These are phyloP conservation scores for Aspergillus japonicus DNA, from an alignment of 2,329 filamentous ascomycete species.

Conservation along the genomic window DNA sequence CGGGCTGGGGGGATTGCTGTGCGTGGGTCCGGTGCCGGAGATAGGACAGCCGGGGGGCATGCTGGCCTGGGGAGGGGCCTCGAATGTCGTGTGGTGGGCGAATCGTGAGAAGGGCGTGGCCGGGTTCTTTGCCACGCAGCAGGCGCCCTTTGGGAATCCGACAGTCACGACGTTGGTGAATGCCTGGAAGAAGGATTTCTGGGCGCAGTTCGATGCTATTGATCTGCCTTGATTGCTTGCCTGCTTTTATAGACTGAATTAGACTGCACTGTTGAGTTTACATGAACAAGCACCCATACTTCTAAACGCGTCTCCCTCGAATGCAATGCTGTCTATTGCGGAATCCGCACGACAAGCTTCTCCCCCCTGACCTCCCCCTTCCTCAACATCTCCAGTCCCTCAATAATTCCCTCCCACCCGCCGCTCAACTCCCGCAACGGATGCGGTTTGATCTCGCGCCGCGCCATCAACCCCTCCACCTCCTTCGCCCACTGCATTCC, in stretches of 20 bases:
- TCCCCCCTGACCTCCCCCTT: neutral
- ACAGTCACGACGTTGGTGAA: constrained; percentile 6
- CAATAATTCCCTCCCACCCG: neutral
- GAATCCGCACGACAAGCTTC: neutral
- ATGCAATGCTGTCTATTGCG: neutral
- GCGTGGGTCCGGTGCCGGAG: neutral
- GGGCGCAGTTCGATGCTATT: neutral
- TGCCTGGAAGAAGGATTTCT: constrained; percentile 11
- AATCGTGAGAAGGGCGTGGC: constrained; percentile 4
- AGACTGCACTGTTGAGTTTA: no score
- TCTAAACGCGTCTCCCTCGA: no score
- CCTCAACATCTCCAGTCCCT: neutral
- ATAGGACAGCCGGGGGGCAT: constrained; percentile 3
- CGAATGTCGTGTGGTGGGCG: constrained; percentile 10
- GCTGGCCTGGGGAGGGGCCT: constrained; percentile 10
- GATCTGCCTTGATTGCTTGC: neutral
- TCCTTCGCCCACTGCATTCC: neutral
- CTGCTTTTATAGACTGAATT: no score
- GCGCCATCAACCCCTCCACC: neutral
- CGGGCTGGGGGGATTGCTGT: constrained; percentile 3
- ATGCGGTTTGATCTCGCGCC: neutral
- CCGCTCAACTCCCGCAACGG: neutral
- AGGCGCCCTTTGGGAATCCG: constrained; percentile 11
- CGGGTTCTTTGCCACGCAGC: constrained; percentile 11
- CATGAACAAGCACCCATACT: no score